These are phyloP conservation scores for Conticribra guillardii DNA, from an alignment of 108 stramenopile genomes.

Conservation along the genomic window DNA sequence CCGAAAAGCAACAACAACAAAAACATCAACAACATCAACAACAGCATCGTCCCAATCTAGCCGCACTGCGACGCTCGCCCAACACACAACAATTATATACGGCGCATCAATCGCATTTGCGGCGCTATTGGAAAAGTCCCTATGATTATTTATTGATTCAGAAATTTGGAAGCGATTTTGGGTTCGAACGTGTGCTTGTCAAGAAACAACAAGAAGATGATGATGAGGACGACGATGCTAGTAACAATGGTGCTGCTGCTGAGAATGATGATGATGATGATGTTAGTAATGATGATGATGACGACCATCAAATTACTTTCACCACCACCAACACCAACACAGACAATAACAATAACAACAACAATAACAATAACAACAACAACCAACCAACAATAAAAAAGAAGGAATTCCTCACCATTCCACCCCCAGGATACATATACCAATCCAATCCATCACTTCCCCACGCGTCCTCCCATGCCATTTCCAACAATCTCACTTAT, in stretches of 20 bases:
- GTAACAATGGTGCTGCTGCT: not conserved
- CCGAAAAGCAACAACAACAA: no score
- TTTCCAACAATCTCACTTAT: conserved; percentile 24
- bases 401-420: not conserved
- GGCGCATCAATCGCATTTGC: conserved; percentile 30
- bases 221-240: not conserved
- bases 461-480: conserved; percentile 31
- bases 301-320: no score
- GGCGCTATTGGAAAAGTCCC: conserved; percentile 32
- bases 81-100: conserved; percentile 23
- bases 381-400: not conserved
- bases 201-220: conserved; percentile 2
- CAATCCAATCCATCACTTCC: conserved; percentile 35
- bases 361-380: not conserved
- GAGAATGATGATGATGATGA: no score
- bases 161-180: conserved; percentile 45
- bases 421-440: conserved; percentile 19
- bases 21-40: conserved; percentile 21
- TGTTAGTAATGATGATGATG: no score
- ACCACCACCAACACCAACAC: no score
- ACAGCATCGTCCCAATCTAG: conserved; percentile 46
- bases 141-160: conserved; percentile 46
- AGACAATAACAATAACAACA: no score
- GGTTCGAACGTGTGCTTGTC: conserved; percentile 30
- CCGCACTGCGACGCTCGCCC: conserved; percentile 30